These are phyloP conservation scores for Annulohypoxylon bovei DNA, from an alignment of 495 filamentous ascomycete genomes.

Conservation along the genomic window DNA sequence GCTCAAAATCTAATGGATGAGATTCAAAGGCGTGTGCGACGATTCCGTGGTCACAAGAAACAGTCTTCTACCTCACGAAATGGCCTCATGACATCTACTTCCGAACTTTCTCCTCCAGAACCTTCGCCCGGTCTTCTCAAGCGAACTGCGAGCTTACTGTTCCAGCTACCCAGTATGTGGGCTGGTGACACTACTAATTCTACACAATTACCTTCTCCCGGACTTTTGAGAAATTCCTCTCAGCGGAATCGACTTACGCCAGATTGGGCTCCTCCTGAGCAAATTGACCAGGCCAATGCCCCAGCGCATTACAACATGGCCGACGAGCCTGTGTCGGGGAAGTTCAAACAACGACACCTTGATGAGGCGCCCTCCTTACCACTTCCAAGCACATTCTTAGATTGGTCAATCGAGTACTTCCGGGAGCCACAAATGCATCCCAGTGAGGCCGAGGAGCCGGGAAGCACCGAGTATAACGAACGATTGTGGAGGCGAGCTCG, in stretches of 20 bases:
- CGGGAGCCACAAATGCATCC: constrained; percentile 98
- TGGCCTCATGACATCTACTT: constrained; percentile 50
- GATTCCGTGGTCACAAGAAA: constrained; percentile 58
- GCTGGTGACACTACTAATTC: constrained; percentile 54
- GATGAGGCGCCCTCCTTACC: constrained; percentile 71
- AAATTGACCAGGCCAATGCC: constrained; percentile 73
- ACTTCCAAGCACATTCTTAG: constrained; percentile 82
- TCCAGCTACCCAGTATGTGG: constrained; percentile 62
- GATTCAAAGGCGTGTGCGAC: constrained; percentile 69
- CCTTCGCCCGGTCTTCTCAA: constrained; percentile 60
- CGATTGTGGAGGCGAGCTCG: constrained; percentile 91
- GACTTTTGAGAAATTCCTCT: constrained; percentile 54
- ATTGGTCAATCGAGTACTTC: constrained; percentile 98
- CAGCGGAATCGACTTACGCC: constrained; percentile 61
- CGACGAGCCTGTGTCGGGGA: constrained; percentile 76
- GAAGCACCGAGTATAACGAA: constrained; percentile 96
- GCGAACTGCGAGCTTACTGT: constrained; percentile 64
- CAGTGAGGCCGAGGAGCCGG: constrained; percentile 94
- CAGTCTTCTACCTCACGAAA: constrained; percentile 55
- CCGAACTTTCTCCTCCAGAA: constrained; percentile 52
- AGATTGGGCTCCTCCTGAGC: constrained; percentile 81
- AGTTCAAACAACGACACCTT: constrained; percentile 70
- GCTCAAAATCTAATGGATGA: constrained; percentile 81
- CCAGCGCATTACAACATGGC: constrained; percentile 79
- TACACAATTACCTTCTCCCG: constrained; percentile 48